phyloP scores from a whole-genome alignment of 2,329 filamentous ascomycete species.

The Colletotrichum abscissum region DNA sequence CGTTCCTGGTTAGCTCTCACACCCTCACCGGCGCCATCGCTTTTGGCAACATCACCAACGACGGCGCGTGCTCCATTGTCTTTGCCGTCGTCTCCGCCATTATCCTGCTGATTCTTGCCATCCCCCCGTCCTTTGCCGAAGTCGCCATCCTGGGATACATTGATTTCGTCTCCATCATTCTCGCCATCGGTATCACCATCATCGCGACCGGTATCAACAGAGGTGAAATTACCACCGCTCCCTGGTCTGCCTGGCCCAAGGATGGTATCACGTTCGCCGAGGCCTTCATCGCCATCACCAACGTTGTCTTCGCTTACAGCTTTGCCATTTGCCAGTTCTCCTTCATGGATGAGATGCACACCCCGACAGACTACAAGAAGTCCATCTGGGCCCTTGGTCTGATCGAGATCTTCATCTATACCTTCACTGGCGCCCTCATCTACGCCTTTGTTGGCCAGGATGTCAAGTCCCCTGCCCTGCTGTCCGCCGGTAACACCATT shows the following conservation, averaged over 20 bases:
- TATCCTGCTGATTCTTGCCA: constrained; percentile 56
- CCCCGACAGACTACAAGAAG: constrained; percentile 58
- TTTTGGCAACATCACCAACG: constrained; percentile 71
- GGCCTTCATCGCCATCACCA: constrained; percentile 71
- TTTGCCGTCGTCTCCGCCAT: constrained; percentile 59
- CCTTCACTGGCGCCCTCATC: constrained; percentile 73
- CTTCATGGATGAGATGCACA: constrained; percentile 67
- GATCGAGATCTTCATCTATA: constrained; percentile 73
- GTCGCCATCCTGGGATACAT: constrained; percentile 62
- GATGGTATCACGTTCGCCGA: constrained; percentile 59
- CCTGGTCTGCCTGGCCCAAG: constrained; percentile 59
- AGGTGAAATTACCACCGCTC: constrained; percentile 41
- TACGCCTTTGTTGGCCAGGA: constrained; percentile 75
- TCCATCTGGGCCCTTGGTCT: constrained; percentile 71
- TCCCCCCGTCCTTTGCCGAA: constrained; percentile 61
- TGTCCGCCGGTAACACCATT: constrained; percentile 68
- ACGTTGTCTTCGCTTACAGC: constrained; percentile 79
- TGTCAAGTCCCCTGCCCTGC: constrained; percentile 75
- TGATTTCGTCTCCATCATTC: constrained; percentile 71
- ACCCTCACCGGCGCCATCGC: constrained; percentile 77
- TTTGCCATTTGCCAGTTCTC: constrained; percentile 63
- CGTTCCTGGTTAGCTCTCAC: constrained; percentile 80
- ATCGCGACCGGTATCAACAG: constrained; percentile 67
- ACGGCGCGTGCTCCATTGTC: constrained; percentile 59
- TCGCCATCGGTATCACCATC: constrained; percentile 75